Evolutionary conservation across 2,329 filamentous ascomycete genomes (phyloP), one percentile per base, ranked within the genome.

Genomic region (Pezizomycotina sp.): DNA sequence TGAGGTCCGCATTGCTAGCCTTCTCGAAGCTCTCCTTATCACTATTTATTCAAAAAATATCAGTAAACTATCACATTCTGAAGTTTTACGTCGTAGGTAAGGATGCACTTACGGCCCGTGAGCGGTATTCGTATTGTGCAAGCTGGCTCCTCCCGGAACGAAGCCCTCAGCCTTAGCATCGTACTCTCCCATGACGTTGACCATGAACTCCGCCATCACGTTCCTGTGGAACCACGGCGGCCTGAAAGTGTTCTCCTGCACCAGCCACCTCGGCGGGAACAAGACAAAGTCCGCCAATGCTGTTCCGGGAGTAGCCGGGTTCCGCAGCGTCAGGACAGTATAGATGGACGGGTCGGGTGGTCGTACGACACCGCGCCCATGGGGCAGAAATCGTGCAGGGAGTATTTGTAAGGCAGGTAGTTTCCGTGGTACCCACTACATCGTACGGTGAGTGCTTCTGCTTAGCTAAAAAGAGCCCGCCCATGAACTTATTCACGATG

Each of bases 381-480:
- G 27, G 70, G 71, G 58, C 75, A 77, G 63, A 82, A 84, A 20
- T 76, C 70, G 16, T 74, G 75, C 1, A 84, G 65, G 50, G 83
- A 78, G 59, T 84, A 84, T 58, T 84, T 84, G 65, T 72, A 81
- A 0, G 78, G 78, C 43, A 77, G 76, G 58, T 82, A 83, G 45
- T 71, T 77, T 27, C 78, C 78, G 52, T 84, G 77, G 77, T 77
- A 84, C 3, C 73, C 76, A 82, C 77, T 0, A 84, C 69, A 49
- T 84, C 77, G 50, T 82, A 84, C 0, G 78, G 77, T 0, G 72
- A 75, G 54, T 83, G 78, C 7, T 63, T 55, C 57, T 43, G 41
- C 29, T 38, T 38, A 4, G 41, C 41, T 4, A 20, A 34, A 20
- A 43, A 43, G 15, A 43, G 9, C 14, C 41, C 41, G 5, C 41